Evolutionary conservation across 345 rosid species (phyloP).

Genomic region (Eucalyptus albens): DNA sequence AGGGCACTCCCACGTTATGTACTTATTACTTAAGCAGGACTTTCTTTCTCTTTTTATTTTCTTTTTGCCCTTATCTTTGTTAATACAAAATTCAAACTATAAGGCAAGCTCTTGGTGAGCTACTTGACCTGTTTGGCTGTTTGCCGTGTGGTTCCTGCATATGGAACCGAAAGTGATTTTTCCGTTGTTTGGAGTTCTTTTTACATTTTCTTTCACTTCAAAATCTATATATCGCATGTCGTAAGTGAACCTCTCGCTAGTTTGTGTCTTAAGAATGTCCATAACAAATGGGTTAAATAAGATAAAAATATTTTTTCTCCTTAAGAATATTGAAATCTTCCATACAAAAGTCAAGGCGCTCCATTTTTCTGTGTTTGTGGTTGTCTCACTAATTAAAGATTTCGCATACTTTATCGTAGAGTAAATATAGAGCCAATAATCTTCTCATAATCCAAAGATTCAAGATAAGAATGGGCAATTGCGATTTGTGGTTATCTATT

Average conservation of each 20-base stretch:
- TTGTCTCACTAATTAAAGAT: neutral
- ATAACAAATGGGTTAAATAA: neutral
- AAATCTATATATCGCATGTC: neutral
- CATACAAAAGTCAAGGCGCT: neutral
- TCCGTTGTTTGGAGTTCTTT: neutral
- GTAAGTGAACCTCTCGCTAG: neutral
- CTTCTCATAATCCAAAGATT: neutral
- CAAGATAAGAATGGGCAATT: neutral
- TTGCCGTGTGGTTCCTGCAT: neutral
- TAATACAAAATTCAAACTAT: neutral
- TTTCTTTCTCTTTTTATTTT: neutral
- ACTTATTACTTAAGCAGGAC: neutral
- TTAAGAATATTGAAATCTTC: neutral
- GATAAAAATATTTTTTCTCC: neutral
- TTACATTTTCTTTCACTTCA: neutral
- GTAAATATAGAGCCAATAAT: neutral
- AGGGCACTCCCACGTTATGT: neutral
- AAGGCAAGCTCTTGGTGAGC: neutral
- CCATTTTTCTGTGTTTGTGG: neutral
- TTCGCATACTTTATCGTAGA: neutral
- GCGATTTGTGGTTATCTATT: neutral
- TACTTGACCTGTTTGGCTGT: neutral
- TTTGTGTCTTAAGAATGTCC: neutral
- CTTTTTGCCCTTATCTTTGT: neutral
- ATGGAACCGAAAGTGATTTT: neutral